Base-by-base conservation (phyloP, 2,329 filamentous ascomycete species). In the Colletotrichum phormii region DNA sequence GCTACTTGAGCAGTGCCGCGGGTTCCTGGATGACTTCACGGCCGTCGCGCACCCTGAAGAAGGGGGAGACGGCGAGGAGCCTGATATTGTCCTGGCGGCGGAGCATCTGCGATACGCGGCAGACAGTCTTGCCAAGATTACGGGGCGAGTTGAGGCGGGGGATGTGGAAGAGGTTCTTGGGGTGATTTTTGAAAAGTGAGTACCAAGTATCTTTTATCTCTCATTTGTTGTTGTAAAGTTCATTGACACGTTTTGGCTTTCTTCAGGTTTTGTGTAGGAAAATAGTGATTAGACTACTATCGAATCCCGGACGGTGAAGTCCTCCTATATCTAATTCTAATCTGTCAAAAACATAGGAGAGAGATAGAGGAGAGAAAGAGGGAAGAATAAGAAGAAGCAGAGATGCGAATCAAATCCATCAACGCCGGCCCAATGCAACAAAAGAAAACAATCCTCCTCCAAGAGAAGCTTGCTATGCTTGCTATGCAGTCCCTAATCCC, bases 161-260 rank as follows among this genome's bases (percentile, higher is more conserved):
- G 96, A 98, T 82, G 95, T 98, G 18, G 96, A 99, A 81, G 97
- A 98, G 80, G 94, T 99, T 8, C 84, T 99, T 57, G 97, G 97
- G 0, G 95, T 99, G 26, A 95, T 99, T 4, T 99, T 99, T 84
- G 96, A 98, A 82, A 98, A 97, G 94, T 97, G 85, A 87, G 90
- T 89, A 3, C 6, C 13, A 1, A 37, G 5, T 15, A 5, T 55
- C 29, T 6, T 49, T 58, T 13, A 31, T 67, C 35, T 65, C 26
- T 58, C 0, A 9, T 5, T 13, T 18, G 22, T 22, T 67, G 67
- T 65, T 31, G 53, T 68, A 54, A 24, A 51, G 1, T 33, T 42
- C 31, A 55, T 61, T 70, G 12, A 73, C 65, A 60, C 5, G 2
- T 1, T 0, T 37, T 15, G 15, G 29, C 29, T 13, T 42, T 24